Conservation (phyloP, 2,329 filamentous ascomycete genomes). For the Cryphonectria japonica region DNA sequence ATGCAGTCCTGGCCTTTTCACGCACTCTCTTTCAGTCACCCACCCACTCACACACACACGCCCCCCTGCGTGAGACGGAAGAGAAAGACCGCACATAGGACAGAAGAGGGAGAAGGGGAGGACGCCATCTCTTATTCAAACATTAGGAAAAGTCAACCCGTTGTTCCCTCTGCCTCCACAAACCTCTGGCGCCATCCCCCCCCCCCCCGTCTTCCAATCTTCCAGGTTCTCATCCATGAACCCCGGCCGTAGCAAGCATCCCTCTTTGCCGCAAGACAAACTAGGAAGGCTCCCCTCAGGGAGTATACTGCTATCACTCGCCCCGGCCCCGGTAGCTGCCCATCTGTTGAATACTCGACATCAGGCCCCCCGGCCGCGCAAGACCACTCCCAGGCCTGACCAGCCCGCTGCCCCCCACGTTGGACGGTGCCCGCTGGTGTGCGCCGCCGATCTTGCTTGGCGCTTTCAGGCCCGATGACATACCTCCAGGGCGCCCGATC, state of each 20-base stretch:
- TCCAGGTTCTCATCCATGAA: too few species aligned
- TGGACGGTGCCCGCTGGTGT: conserved; percentile 52
- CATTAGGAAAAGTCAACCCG: background rate
- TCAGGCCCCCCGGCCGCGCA: conserved; percentile 68
- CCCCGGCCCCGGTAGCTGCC: conserved; percentile 61
- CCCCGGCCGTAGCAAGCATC: too few species aligned
- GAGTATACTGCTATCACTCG: conserved; percentile 27
- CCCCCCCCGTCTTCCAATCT: too few species aligned
- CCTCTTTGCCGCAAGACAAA: too few species aligned
- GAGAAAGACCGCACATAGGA: background rate
- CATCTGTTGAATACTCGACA: conserved; percentile 89
- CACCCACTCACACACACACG: background rate
- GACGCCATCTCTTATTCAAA: background rate
- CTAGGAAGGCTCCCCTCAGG: too few species aligned
- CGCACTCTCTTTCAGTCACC: too few species aligned
- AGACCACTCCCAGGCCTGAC: conserved; percentile 55
- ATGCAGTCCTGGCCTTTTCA: background rate
- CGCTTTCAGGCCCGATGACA: conserved; percentile 64
- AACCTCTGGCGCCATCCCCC: background rate
- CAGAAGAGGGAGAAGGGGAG: background rate
- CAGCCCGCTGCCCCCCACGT: conserved; percentile 44
- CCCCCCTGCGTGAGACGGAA: background rate
- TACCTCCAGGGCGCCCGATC: conserved; percentile 34
- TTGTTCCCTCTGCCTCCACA: background rate
- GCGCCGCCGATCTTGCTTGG: conserved; percentile 55